Evolutionary conservation across 495 filamentous ascomycete species (phyloP), one percentile per base, ranked within the genome.

Genomic region (Penicilliopsis zonata): DNA sequence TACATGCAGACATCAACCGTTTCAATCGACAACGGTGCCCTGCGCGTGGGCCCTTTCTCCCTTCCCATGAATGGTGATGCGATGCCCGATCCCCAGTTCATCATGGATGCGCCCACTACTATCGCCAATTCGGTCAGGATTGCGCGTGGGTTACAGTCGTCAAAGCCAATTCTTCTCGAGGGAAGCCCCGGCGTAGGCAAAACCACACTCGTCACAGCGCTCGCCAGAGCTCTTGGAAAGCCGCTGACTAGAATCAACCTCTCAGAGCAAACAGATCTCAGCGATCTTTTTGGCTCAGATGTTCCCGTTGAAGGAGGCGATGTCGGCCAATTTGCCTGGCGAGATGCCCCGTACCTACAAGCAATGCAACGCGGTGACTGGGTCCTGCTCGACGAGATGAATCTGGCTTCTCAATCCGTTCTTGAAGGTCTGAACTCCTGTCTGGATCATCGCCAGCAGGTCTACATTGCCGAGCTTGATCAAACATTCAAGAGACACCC

Each of bases 331-430:
- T 99, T 99, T 41, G 74, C 76, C 4, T 99, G 92, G 92, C 74
- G 86, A 37, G 87, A 96, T 54, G 92, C 86, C 9, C 86, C 92
- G 1, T 99, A 96, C 49, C 60, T 99, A 20, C 78, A 79, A 50
- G 92, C 92, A 6, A 96, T 99, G 88, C 87, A 92, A 50, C 76
- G 72, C 28, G 92, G 92, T 9, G 75, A 87, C 40, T 99, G 92
- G 92, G 88, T 96, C 5, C 59, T 99, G 6, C 63, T 99, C 1
- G 92, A 99, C 53, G 92, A 99, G 63, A 95, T 99, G 92, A 99
- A 99, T 44, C 49, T 99, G 31, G 92, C 92, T 2, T 96, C 92
- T 0, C 92, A 96, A 49, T 92, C 87, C 4, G 86, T 99, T 15
- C 75, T 99, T 2, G 92, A 99, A 54, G 92, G 92, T 39, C 65